Conservation (phyloP, 495 filamentous ascomycete genomes). For the Penicillium salamii region DNA sequence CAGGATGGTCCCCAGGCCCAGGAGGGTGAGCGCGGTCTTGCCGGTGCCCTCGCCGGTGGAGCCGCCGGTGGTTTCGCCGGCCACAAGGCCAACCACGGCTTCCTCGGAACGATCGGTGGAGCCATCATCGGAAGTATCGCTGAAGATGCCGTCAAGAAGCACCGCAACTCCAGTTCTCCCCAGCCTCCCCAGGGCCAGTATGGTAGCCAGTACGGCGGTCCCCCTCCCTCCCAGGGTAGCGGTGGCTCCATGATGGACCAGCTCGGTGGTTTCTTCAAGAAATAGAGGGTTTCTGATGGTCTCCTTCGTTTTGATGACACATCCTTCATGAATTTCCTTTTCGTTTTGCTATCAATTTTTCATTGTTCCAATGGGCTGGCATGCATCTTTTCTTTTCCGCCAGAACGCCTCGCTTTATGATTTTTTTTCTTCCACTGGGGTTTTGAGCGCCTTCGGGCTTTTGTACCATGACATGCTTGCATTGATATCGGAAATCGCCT, state of each 20-base stretch:
- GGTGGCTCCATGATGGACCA: constrained; percentile 37
- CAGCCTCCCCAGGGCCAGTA: constrained; percentile 11
- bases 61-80: constrained; percentile 44
- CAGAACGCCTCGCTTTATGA: constrained; percentile 3
- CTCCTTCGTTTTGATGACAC: constrained; percentile 16
- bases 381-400: constrained; percentile 11
- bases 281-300: constrained; percentile 19
- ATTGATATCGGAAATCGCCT: constrained; percentile 15
- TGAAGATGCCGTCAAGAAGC: constrained; percentile 46
- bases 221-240: constrained; percentile 21
- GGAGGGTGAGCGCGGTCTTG: constrained; percentile 49
- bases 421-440: constrained; percentile 7
- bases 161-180: constrained; percentile 24
- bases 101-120: constrained; percentile 50
- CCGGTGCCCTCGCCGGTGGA: constrained; percentile 45
- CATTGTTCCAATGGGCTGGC: constrained; percentile 12
- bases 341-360: constrained; percentile 7
- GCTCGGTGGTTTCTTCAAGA: constrained; percentile 45
- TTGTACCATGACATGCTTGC: constrained; percentile 20
- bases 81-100: constrained; percentile 51
- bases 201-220: constrained; percentile 18
- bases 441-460: constrained; percentile 2
- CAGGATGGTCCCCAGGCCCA: constrained; percentile 33
- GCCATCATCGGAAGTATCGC: constrained; percentile 48
- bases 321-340: constrained; percentile 27